Conservation (phyloP, 2,329 filamentous ascomycete genomes). For the Trichophyton simii region DNA sequence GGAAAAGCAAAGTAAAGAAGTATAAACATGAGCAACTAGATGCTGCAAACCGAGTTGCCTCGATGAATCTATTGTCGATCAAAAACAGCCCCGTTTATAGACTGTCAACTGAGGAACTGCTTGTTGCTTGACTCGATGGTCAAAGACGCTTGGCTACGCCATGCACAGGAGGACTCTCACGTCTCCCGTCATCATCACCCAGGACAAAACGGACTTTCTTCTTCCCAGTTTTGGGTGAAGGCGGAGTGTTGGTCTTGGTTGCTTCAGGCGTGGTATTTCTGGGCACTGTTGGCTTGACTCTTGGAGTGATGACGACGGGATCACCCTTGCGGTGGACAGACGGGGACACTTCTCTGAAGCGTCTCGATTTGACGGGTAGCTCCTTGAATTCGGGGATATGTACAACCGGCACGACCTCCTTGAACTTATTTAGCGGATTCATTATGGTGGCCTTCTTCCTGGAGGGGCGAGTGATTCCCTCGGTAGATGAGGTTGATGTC, state of each 20-base stretch:
- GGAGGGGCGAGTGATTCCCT: neutral
- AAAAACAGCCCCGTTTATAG: too few relatives aligned
- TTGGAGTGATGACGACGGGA: neutral
- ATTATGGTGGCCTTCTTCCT: neutral
- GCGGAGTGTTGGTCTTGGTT: neutral
- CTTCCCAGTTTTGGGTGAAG: neutral
- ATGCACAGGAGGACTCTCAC: neutral
- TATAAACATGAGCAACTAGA: neutral
- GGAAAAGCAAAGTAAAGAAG: neutral
- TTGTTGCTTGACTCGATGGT: neutral
- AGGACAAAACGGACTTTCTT: neutral
- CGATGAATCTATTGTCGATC: neutral
- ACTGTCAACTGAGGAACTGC: neutral
- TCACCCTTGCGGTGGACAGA: neutral
- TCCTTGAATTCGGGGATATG: neutral
- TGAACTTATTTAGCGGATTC: neutral
- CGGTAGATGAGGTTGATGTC: neutral
- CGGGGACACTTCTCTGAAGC: neutral
- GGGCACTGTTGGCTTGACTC: neutral
- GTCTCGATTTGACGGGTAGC: neutral
- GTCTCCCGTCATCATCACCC: neutral
- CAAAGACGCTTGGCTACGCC: neutral
- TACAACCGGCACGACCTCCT: neutral
- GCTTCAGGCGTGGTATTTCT: neutral
- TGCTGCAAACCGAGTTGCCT: neutral